phyloP scores from a whole-genome alignment of 805 yeast genomes.

The Komagataella phaffii region DNA sequence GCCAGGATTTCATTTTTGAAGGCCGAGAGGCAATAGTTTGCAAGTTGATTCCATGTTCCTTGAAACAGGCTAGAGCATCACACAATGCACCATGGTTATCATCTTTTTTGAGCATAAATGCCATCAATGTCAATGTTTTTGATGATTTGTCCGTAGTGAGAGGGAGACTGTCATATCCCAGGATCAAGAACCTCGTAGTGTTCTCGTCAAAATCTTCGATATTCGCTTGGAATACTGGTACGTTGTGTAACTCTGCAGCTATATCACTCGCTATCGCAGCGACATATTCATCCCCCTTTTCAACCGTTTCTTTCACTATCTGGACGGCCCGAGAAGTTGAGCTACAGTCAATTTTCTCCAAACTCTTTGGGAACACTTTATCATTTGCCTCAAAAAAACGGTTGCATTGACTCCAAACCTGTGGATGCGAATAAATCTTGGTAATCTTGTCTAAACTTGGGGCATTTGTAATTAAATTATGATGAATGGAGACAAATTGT shows the following conservation, averaged over 20 bases:
- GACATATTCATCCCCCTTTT: slow-evolving; percentile 20
- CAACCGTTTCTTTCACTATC: slow-evolving; percentile 27
- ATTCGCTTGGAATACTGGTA: slow-evolving; percentile 37
- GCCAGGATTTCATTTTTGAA: slow-evolving; percentile 54
- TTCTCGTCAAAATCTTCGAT: slow-evolving; percentile 67
- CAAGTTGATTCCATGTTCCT: slow-evolving; percentile 43
- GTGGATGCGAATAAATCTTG: slow-evolving; percentile 83
- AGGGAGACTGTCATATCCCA: slow-evolving; percentile 26
- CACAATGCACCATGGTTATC: slow-evolving; percentile 69
- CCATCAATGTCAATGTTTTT: slow-evolving; percentile 34
- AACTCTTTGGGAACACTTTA: slow-evolving; percentile 17
- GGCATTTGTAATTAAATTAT: slow-evolving; percentile 47
- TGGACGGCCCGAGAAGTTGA: slow-evolving; percentile 86
- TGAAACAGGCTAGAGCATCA: slow-evolving; percentile 45
- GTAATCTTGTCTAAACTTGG: slow-evolving; percentile 28
- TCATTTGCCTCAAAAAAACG: slow-evolving; percentile 25
- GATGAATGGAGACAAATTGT: slow-evolving; percentile 73
- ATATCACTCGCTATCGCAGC: slow-evolving; percentile 66
- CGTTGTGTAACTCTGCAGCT: slow-evolving; percentile 47
- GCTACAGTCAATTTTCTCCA: slow-evolving; percentile 46
- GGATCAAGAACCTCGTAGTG: slow-evolving; percentile 73
- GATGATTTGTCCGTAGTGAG: slow-evolving; percentile 3
- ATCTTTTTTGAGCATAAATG: slow-evolving; percentile 48
- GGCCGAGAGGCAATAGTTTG: slow-evolving; percentile 73
- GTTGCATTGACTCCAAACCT: slow-evolving; percentile 91